A percentile compares a stretch with the other conserved stretches of the same genome.
Evolutionary conservation across 2,329 filamentous ascomycete genomes (phyloP).

Genomic region (Aquanectria penicillioides): DNA sequence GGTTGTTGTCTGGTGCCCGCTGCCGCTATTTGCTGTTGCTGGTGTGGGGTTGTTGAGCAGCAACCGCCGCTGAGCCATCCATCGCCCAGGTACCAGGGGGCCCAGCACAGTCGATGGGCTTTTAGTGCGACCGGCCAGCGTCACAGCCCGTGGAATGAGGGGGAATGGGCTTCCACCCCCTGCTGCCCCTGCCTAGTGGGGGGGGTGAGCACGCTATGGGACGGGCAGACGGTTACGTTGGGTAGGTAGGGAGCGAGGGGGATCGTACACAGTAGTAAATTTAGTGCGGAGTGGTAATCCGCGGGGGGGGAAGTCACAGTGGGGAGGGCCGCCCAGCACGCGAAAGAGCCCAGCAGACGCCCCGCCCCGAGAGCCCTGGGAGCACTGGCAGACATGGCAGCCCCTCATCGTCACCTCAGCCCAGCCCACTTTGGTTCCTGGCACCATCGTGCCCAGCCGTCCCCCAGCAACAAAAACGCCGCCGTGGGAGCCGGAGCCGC

Average conservation of each 20-base stretch:
- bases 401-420: constrained; percentile 4
- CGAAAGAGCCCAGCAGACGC: too few relatives aligned
- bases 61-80: constrained; percentile 28
- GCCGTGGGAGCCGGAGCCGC: too few relatives aligned
- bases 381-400: too few relatives aligned
- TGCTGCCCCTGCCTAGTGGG: constrained; percentile 15
- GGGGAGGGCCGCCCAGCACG: too few relatives aligned
- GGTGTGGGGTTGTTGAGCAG: constrained; percentile 40
- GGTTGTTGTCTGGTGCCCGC: constrained; percentile 33
- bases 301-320: too few relatives aligned
- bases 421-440: too few relatives aligned
- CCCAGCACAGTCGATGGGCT: constrained; percentile 30
- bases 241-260: too few relatives aligned
- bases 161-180: constrained; percentile 17
- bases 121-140: constrained; percentile 35
- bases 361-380: too few relatives aligned
- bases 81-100: constrained; percentile 19
- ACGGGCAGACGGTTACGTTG: neutral
- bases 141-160: constrained; percentile 19
- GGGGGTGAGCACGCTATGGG: too few relatives aligned
- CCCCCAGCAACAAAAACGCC: neutral
- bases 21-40: too few relatives aligned
- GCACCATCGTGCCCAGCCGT: neutral
- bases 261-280: too few relatives aligned
- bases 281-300: too few relatives aligned